Base-by-base conservation (phyloP, 2,329 filamentous ascomycete species). In the Colletotrichum coccodes region DNA sequence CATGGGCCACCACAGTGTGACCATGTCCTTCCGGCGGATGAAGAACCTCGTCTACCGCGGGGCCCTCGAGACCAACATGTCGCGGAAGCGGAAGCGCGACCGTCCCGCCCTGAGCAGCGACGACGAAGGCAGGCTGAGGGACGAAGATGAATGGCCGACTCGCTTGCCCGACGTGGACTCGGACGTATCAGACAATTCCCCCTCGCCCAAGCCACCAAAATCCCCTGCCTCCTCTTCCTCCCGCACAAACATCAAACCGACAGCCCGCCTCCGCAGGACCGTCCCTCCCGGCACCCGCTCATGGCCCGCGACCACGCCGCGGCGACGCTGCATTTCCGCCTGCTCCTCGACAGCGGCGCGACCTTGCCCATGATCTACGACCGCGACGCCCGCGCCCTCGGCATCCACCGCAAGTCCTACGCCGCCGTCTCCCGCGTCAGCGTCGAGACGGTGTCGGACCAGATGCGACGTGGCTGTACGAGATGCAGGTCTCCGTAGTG, bases 311-410 rank as follows among this genome's bases (percentile, higher is more conserved):
- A 73, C 63, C 50, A 58, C 11, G 28, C 72, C 16, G 75, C 73
- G 4, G 77, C 79, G 2, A 71, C 72, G 42, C 58, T 80, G 23
- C 72, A 74, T 50, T 80, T 79, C 67, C 71, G 75, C 36, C 78
- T 77, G 21, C 71, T 85, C 49, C 74, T 85, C 44, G 83, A 86
- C 72, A 79, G 76, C 42, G 84, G 83, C 53, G 80, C 83, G 6
- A 84, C 81, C 0, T 77, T 79, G 36, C 82, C 84, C 1, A 73
- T 77, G 36, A 74, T 85, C 36, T 75, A 75, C 59, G 52, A 70
- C 11, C 53, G 71, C 18, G 83, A 85, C 72, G 72, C 84, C 4
- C 38, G 63, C 11, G 57, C 69, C 4, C 73, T 85, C 4, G 74
- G 76, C 2, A 78, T 84, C 64, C 60, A 79, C 60, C 53, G 72